A percentile compares a stretch with the other conserved stretches of the same genome.
These are phyloP conservation scores for Cryptococcus sp. DNA, from an alignment of 1,284 basidiomycete genomes.

Conservation along the genomic window DNA sequence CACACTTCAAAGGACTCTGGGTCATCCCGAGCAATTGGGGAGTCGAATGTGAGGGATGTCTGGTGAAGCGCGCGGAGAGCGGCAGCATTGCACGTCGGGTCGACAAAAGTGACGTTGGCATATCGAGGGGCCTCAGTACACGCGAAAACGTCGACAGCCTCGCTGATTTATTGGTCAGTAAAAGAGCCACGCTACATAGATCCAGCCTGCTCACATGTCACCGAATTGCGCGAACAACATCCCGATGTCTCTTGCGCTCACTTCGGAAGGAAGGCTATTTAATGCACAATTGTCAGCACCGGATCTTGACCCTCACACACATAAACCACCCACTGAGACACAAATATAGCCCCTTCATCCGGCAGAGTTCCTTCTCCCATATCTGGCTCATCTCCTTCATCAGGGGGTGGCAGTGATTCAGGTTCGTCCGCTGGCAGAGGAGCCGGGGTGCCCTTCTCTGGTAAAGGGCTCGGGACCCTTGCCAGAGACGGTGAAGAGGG, in stretches of 20 bases:
- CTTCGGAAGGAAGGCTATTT: conserved; percentile 41
- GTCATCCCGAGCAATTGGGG: conserved; percentile 31
- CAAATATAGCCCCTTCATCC: conserved; percentile 36
- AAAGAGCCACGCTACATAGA: too few relatives aligned
- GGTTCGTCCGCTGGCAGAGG: neutral
- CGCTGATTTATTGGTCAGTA: conserved; percentile 23
- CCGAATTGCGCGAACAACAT: conserved; percentile 49
- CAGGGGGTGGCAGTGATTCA: neutral
- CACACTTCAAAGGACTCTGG: conserved; percentile 37
- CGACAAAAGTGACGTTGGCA: conserved; percentile 42
- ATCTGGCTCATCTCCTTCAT: neutral
- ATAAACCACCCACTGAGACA: conserved; percentile 35
- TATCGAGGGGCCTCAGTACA: conserved; percentile 42
- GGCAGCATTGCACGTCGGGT: conserved; percentile 6
- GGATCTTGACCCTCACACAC: neutral
- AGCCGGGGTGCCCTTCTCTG: neutral
- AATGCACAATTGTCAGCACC: conserved; percentile 1
- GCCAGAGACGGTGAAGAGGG: neutral
- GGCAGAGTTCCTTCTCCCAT: conserved; percentile 23
- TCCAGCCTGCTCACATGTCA: conserved; percentile 31
- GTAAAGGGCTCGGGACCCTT: neutral
- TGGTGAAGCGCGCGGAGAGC: too few relatives aligned
- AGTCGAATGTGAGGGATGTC: conserved; percentile 26
- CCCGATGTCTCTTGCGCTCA: conserved; percentile 45
- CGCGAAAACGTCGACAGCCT: conserved; percentile 49